Percentiles rank a stretch among this genome's conserved stretches.
These are phyloP conservation scores for Ceratocystiopsis sp. DNA, from an alignment of 2,329 filamentous ascomycete species.

Conservation along the genomic window DNA sequence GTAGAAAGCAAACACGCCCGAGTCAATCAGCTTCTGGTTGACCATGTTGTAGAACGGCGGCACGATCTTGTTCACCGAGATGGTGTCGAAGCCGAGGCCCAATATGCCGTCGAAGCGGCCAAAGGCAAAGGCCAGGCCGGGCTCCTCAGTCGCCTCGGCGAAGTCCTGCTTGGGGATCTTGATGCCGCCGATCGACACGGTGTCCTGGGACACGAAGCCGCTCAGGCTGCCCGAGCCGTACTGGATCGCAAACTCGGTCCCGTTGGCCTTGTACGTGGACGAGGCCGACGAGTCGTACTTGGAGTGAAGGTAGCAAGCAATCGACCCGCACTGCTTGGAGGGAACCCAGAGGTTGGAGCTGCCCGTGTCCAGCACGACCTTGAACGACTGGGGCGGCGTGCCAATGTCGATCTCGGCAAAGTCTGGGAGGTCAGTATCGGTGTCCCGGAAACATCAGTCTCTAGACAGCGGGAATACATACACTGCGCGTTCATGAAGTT, in stretches of 20 bases:
- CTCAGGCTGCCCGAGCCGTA: slow-evolving; percentile 92
- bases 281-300: slow-evolving; percentile 91
- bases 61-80: slow-evolving; percentile 90
- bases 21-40: slow-evolving; percentile 74
- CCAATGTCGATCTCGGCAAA: slow-evolving; percentile 94
- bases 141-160: slow-evolving; percentile 89
- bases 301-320: slow-evolving; percentile 92
- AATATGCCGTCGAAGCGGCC: slow-evolving; percentile 95
- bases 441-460: too few species aligned
- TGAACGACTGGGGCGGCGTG: slow-evolving; percentile 85
- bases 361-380: slow-evolving; percentile 95
- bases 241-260: slow-evolving; percentile 75
- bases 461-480: slow-evolving; percentile 29
- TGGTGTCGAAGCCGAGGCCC: slow-evolving; percentile 83
- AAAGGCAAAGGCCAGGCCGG: slow-evolving; percentile 93
- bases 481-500: slow-evolving; percentile 99
- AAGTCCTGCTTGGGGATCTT: slow-evolving; percentile 83
- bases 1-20: slow-evolving; percentile 94
- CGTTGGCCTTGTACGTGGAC: slow-evolving; percentile 86
- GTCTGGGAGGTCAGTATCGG: too few species aligned
- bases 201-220: slow-evolving; percentile 86
- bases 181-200: slow-evolving; percentile 73
- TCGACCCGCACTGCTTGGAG: slow-evolving; percentile 75
- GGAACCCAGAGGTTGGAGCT: slow-evolving; percentile 99
- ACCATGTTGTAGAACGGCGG: slow-evolving; percentile 96